Base-by-base conservation (phyloP, 2,329 filamentous ascomycete species). In the Alternaria postmessia region DNA sequence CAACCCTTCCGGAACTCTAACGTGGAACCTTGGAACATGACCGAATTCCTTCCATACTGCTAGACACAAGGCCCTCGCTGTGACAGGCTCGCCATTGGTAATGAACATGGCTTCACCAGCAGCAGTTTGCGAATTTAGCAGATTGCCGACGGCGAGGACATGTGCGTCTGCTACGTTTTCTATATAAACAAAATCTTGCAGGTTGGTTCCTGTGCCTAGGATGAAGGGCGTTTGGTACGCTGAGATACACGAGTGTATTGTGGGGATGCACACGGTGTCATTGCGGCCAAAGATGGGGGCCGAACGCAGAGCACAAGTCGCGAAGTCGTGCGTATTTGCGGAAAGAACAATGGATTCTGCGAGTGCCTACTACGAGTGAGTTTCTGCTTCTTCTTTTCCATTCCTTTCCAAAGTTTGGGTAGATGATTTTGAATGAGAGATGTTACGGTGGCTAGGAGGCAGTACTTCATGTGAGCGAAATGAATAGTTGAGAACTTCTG, bases 261-360 rank as follows among this genome's bases (percentile, higher is more conserved):
- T 88, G 64, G 89, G 87, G 34, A 94, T 87, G 14, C 89, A 80
- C 75, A 93, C 90, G 54, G 88, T 87, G 81, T 99, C 95, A 70
- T 92, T 92, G 75, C 95, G 92, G 71, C 94, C 94, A 74, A 97
- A 92, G 78, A 98, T 96, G 67, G 92, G 92, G 12, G 93, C 91
- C 7, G 94, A 92, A 16, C 95, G 91, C 65, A 98, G 86, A 30
- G 93, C 85, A 72, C 87, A 87, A n/a, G 93, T 96, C 9, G 92
- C 83, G 78, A 96, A 88, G 43, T 82, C 81, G 52, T 83, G 81
- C 56, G 73, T 85, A 84, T 93, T 95, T 72, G 91, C 91, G 53
- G 87, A 83, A 55, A 97, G 83, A 66, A 96, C 93, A 54, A 93
- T 82, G 62, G 89, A 84, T 83, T 98, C 94, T 48, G 94, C 94